Evolutionary conservation across 2,329 filamentous ascomycete species (phyloP).

Genomic region (Apiospora marii): DNA sequence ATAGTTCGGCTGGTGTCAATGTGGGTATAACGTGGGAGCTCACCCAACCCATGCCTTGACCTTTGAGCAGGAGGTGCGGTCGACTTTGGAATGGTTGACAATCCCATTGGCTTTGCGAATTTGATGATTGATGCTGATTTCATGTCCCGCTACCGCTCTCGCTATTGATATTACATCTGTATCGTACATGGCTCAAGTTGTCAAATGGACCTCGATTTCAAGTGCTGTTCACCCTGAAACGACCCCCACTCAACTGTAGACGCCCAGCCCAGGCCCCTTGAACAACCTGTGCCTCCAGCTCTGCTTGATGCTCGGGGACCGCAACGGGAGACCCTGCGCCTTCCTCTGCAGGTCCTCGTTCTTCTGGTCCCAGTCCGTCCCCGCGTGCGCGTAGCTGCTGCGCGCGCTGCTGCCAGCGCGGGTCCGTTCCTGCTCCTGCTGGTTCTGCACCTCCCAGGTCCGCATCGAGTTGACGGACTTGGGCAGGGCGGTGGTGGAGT

Average conservation of each 20-base stretch:
- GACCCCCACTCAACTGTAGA: background rate
- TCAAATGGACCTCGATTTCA: background rate
- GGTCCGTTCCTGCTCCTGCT: background rate
- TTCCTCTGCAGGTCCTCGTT: conserved; percentile 1
- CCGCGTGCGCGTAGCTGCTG: background rate
- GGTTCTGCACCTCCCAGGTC: conserved; percentile 12
- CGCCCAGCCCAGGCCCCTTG: conserved; percentile 10
- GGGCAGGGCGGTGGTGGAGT: conserved; percentile 7
- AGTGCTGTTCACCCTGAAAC: background rate
- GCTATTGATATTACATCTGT: background rate
- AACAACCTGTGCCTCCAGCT: conserved; percentile 19
- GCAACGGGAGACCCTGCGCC: background rate
- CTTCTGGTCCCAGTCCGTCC: conserved; percentile 20
- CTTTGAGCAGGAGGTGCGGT: background rate
- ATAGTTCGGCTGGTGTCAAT: background rate
- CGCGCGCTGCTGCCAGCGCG: background rate
- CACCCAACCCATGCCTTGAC: background rate
- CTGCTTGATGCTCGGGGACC: conserved; percentile 1
- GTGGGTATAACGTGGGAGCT: background rate
- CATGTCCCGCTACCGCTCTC: background rate
- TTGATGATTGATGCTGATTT: background rate
- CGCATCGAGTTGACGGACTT: conserved; percentile 4
- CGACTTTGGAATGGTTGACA: background rate
- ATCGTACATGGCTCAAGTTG: background rate
- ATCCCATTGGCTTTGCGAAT: background rate